A percentile compares a stretch with the other conserved stretches of the same genome.
Conservation (phyloP, 2,329 filamentous ascomycete species). For the Aspergillus sp. region DNA sequence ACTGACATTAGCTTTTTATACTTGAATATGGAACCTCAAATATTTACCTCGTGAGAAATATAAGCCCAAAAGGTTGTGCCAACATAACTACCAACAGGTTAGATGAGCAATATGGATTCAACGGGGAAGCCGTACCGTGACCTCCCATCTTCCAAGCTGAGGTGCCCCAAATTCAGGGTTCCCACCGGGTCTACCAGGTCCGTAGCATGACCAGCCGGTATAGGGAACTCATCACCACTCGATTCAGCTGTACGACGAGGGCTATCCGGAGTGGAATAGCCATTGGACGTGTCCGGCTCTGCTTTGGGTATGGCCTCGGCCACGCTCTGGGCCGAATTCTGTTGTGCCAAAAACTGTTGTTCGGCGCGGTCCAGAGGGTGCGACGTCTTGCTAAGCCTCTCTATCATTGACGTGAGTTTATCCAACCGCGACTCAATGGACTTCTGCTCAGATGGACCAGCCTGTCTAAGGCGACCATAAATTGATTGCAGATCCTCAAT, state of each 20-base stretch:
- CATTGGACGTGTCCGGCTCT: slow-evolving; percentile 21
- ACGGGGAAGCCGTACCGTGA: slow-evolving; percentile 39
- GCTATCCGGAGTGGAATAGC: slow-evolving; percentile 28
- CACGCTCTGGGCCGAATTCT: slow-evolving; percentile 18
- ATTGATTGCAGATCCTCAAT: slow-evolving; percentile 35
- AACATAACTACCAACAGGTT: slow-evolving; percentile 38
- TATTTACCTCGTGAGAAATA: slow-evolving; percentile 43
- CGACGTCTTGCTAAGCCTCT: slow-evolving; percentile 39
- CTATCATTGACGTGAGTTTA: slow-evolving; percentile 47
- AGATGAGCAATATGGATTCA: not conserved
- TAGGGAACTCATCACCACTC: slow-evolving; percentile 43
- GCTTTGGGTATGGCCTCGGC: slow-evolving; percentile 18
- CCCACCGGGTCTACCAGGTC: slow-evolving; percentile 45
- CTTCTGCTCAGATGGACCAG: slow-evolving; percentile 28
- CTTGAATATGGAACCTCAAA: not conserved
- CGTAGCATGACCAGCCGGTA: slow-evolving; percentile 42
- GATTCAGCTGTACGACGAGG: slow-evolving; percentile 36
- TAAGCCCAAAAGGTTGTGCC: slow-evolving; percentile 49
- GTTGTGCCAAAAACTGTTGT: slow-evolving; percentile 18
- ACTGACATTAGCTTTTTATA: slow-evolving; percentile 12
- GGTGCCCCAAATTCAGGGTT: slow-evolving; percentile 41
- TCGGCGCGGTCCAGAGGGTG: slow-evolving; percentile 28
- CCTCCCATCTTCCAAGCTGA: slow-evolving; percentile 45
- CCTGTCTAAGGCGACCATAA: slow-evolving; percentile 29
- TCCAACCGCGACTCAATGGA: slow-evolving; percentile 46